A percentile compares a stretch with the other conserved stretches of the same genome.
These are phyloP conservation scores for Candida maesae DNA, from an alignment of 805 yeast genomes.

Conservation along the genomic window DNA sequence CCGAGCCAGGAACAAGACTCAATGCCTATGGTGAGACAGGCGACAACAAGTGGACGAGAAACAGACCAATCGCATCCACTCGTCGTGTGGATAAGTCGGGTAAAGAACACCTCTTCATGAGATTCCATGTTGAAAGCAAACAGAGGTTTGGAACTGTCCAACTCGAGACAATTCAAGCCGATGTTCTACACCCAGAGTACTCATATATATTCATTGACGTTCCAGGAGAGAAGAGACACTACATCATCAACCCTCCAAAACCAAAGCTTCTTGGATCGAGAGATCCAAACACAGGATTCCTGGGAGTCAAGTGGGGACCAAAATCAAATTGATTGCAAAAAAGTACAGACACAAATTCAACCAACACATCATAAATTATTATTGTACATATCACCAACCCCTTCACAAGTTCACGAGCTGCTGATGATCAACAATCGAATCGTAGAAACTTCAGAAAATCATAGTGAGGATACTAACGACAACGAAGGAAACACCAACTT, in stretches of 20 bases:
- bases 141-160: constrained; percentile 64
- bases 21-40: constrained; percentile 80
- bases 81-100: constrained; percentile 71
- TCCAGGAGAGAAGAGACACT: constrained; percentile 64
- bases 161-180: constrained; percentile 72
- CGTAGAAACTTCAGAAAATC: neutral
- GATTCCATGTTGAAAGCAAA: constrained; percentile 79
- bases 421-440: neutral
- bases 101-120: constrained; percentile 76
- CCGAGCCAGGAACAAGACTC: constrained; percentile 48
- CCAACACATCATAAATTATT: constrained; percentile 2
- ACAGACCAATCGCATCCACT: constrained; percentile 73
- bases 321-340: constrained; percentile 53
- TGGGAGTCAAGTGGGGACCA: constrained; percentile 88
- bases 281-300: constrained; percentile 50
- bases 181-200: constrained; percentile 63
- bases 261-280: constrained; percentile 36
- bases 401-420: too few relatives aligned
- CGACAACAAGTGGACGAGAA: constrained; percentile 79
- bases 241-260: constrained; percentile 62
- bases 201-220: constrained; percentile 73
- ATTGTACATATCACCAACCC: too few relatives aligned
- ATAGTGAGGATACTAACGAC: constrained; percentile 5
- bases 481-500: constrained; percentile 6
- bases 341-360: constrained; percentile 1